Evolutionary conservation across 148 eudicot genomes (phyloP), one percentile per base, ranked within the genome.

Genomic region (Amaranthus cruentus): DNA sequence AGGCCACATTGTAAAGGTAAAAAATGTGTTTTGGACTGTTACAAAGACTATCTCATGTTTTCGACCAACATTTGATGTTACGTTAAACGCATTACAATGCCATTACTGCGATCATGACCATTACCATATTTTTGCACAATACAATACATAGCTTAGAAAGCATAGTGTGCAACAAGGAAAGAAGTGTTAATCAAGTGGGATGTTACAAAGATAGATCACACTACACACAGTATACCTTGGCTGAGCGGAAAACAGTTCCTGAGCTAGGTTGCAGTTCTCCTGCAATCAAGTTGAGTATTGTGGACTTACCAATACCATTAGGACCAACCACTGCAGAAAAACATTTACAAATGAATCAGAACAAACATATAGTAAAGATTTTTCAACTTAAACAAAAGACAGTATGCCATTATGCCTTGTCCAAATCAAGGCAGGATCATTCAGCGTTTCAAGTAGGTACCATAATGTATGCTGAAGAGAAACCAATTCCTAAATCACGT

Each of bases 201-300:
- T 28, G 38, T 28, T 28, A 28, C 38, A 28, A 28, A 28, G 38
- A 28, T 28, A 28, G 5, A 21, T 47, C 47, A 61, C 53, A 53
- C 71, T 54, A 43, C 38, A 13, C 60, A 18, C 70, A 42, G 49
- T 5, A 63, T 81, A 96, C 99, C 99, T 96, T 96, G 18, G 99
- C 94, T 9, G 99, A 96, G 43, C 99, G 91, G 84, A 92, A 96
- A 72, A 96, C 96, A 72, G 99, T 96, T 75, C 99, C 99, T 21
- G 99, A 92, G 86, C 87, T 96, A 48, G 99, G 99, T 77, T 96
- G 97, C 78, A 96, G 88, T 50, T 96, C 99, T 76, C 99, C 99
- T 18, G 99, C 75, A 79, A 96, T 96, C 65, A 96, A 79, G 76
- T 96, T 96, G 70, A 96, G 97, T 80, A 96, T 96, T 14, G 99